A percentile compares a stretch with the other conserved stretches of the same genome.
Evolutionary conservation across 305 asterid genomes (phyloP).

Genomic region (Solanum hybrid): DNA sequence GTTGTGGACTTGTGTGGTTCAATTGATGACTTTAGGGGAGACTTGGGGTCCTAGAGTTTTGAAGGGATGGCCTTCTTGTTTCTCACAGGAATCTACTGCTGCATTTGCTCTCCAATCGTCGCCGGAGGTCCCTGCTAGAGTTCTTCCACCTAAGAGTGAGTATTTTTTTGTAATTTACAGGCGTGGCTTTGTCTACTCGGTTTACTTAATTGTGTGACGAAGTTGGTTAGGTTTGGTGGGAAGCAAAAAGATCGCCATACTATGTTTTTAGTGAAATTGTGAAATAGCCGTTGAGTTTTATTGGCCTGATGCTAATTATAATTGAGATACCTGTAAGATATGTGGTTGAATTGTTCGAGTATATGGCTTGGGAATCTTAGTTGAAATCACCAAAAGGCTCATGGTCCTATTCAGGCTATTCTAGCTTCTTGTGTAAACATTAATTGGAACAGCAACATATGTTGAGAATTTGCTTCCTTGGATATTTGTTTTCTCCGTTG

Average conservation of each 20-base stretch:
- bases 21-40: conserved; percentile 61
- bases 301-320: background rate
- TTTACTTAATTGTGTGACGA: background rate
- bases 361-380: background rate
- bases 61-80: conserved; percentile 76
- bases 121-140: conserved; percentile 37
- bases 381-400: background rate
- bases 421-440: background rate
- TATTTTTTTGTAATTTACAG: background rate
- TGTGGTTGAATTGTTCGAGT: background rate
- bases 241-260: background rate
- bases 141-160: conserved; percentile 95
- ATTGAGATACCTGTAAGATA: background rate
- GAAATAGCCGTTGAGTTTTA: background rate
- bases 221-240: background rate
- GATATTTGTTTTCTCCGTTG: background rate
- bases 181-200: background rate
- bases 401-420: background rate
- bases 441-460: background rate
- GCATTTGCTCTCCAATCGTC: conserved; percentile 18
- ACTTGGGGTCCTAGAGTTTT: conserved; percentile 69
- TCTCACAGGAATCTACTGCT: conserved; percentile 47
- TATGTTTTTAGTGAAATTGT: background rate
- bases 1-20: conserved; percentile 77
- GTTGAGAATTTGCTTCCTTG: background rate